Evolutionary conservation across 2,329 filamentous ascomycete genomes (phyloP), one percentile per base, ranked within the genome.

Genomic region (Phaeomoniella chlamydospora): DNA sequence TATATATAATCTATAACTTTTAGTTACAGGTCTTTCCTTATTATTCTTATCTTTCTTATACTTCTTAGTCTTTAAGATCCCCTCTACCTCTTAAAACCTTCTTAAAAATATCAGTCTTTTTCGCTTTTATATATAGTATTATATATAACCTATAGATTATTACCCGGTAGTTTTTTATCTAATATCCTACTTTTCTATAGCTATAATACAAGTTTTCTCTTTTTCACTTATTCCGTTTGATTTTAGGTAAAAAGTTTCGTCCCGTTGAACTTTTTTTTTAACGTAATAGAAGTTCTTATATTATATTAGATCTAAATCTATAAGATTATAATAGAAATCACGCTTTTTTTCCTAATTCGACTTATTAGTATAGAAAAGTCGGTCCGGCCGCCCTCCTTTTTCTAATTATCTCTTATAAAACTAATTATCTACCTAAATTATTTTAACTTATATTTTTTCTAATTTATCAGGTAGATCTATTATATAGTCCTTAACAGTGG

Each of bases 381-480:
- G 13, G 22, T 10, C 10, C 22, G 13, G 22, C 15, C 19, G 15
- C 19, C 5, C 5, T 14, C 15, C 15, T 15, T 33, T n/a, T 17
- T 16, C 5, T 18, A 34, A 34, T 16, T 14, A 17, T 18, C 6
- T 34, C 5, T 34, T 34, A 16, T 16, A 18, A 34, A 17, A 34
- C 10, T 34, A 5, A 14, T 34, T n/a, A 18, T 13, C n/a, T 14
- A 16, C 13, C 19, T 34, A 18, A 34, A 34, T 34, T 16, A 34
- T 16, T 16, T 14, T 34, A 22, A 16, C 5, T n/a, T 17, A 34
- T 18, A 22, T 34, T 14, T 17, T 34, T 10, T 17, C 6, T 34
- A 34, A 14, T 5, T 34, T 17, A 14, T 22, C 13, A 13, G 19
- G 13, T 34, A 14, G 6, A 17, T 17, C 13, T 34, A 34, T 34